Base-by-base conservation (phyloP, 2,329 filamentous ascomycete species). In the Colletotrichum sojae region DNA sequence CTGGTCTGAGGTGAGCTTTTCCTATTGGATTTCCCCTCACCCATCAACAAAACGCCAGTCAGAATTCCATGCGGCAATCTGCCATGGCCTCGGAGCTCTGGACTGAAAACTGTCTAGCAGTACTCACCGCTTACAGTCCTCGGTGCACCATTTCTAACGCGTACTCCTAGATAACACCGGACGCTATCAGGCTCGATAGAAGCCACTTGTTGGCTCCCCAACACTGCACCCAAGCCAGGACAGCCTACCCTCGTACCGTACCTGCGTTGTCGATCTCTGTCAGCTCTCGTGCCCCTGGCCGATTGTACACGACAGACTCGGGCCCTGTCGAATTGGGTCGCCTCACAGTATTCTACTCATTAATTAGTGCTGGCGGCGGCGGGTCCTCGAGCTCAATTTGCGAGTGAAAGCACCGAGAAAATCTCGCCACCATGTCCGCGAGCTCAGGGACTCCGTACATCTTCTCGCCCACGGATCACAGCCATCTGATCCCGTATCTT, bases 401-500 rank as follows among this genome's bases (percentile, higher is more conserved):
- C 40, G 13, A 45, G 46, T n/a, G 16, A 36, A 36, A 39, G 31
- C 53, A 4, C 40, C 12, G 43, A 20, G 15, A 20, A 63, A 59
- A 46, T 6, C 18, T 22, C 39, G 20, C 13, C 22, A 48, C n/a
- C 43, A 71, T 71, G 70, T 49, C 70, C 27, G 60, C 63, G 25
- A 63, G 31, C 54, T 67, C 69, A 15, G 69, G 69, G 36, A 67
- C 62, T 18, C 57, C 67, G 36, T 71, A 82, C 57, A 71, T 84
- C 72, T 88, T 86, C 76, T 78, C 81, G 27, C 78, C 82, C 3
- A 75, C 74, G 8, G 76, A 80, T 43, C 86, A 91, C 73, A 74
- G 79, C 31, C 83, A 87, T 73, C 82, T 90, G 22, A 81, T 89
- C 25, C 83, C 85, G 16, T 87, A 88, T 73, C 82, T 91, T 18